Percentiles rank a stretch among this genome's conserved stretches.
Evolutionary conservation across 306 rosid genomes (phyloP).

Genomic region (Alnus glutinosa): DNA sequence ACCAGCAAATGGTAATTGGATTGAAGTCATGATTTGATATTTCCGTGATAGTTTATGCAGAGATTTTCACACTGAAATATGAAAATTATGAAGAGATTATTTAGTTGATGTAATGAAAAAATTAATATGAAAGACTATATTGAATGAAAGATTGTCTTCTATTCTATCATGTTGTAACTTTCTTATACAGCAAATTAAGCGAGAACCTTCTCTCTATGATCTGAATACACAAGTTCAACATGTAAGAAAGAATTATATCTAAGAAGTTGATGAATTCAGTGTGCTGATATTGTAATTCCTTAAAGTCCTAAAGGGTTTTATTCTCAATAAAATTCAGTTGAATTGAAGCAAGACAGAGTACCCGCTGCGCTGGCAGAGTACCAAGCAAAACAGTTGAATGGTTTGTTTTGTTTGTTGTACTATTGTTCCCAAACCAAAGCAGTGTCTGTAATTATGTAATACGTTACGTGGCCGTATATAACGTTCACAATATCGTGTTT

Average conservation of each 20-base stretch:
- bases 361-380: neutral
- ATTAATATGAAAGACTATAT: too few relatives aligned
- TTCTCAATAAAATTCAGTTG: neutral
- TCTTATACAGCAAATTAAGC: too few relatives aligned
- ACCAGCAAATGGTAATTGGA: too few relatives aligned
- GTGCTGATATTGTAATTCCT: neutral
- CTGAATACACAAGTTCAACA: too few relatives aligned
- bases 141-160: too few relatives aligned
- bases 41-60: too few relatives aligned
- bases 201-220: too few relatives aligned
- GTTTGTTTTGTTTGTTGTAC: neutral
- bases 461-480: neutral
- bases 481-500: neutral
- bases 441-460: neutral
- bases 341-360: neutral
- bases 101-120: too few relatives aligned
- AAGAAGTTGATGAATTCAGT: neutral
- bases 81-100: too few relatives aligned
- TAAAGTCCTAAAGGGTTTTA: neutral
- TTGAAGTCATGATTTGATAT: too few relatives aligned
- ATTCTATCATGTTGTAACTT: too few relatives aligned
- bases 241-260: neutral
- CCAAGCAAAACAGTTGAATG: neutral
- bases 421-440: slow-evolving; percentile 1
- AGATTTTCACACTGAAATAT: too few relatives aligned